Conservation (phyloP, 371 early-diverging fungal species). For the Rhizopus microsporus region DNA sequence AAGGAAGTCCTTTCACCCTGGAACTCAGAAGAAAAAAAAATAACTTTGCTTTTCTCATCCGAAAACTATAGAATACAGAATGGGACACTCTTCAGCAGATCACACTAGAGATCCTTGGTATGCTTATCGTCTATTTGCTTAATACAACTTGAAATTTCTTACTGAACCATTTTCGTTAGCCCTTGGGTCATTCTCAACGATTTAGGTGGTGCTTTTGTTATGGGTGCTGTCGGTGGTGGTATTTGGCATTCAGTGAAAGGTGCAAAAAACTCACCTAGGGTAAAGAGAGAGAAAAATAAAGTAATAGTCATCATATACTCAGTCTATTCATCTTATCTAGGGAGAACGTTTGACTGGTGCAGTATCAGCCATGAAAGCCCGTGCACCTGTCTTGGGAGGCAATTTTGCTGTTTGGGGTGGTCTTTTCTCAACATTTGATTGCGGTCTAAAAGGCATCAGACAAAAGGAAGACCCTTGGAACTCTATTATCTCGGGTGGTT, state of each 20-base stretch:
- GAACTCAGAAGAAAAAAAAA: conserved; percentile 5
- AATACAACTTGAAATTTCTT: neutral
- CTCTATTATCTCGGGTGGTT: conserved; percentile 86
- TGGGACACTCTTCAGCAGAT: conserved; percentile 52
- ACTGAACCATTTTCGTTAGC: conserved; percentile 35
- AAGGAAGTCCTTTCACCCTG: conserved; percentile 3
- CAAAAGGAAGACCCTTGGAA: conserved; percentile 98
- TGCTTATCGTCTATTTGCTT: neutral
- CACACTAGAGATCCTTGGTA: conserved; percentile 57
- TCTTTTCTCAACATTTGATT: conserved; percentile 95
- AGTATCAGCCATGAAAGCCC: conserved; percentile 86
- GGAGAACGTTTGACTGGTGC: conserved; percentile 91
- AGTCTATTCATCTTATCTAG: conserved; percentile 30
- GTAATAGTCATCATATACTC: neutral
- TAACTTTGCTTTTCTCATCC: conserved; percentile 4
- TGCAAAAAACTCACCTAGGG: conserved; percentile 93
- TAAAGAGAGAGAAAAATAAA: conserved; percentile 29
- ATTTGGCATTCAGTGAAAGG: conserved; percentile 97
- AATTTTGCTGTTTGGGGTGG: conserved; percentile 99
- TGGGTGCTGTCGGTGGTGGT: conserved; percentile 97
- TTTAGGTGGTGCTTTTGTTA: conserved; percentile 94
- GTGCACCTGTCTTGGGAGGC: conserved; percentile 94
- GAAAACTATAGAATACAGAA: conserved; percentile 16
- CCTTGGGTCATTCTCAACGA: conserved; percentile 97
- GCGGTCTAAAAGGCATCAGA: conserved; percentile 86